Conservation (phyloP, 2,329 filamentous ascomycete genomes). For the Zasmidium citrigriseum region DNA sequence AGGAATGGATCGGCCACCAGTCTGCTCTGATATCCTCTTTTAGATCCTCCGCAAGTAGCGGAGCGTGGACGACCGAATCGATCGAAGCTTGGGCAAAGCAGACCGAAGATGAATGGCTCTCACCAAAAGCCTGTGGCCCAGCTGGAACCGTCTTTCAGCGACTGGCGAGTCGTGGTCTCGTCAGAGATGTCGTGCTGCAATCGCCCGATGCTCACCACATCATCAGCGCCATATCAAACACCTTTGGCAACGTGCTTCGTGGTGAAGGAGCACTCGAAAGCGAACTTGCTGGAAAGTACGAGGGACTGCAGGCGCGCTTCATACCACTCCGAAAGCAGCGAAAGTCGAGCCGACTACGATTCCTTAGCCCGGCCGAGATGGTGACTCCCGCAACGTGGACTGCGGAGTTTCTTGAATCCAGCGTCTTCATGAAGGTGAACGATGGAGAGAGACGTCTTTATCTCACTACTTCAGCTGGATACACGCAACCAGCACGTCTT, state of each 20-base stretch:
- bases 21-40: slow-evolving; percentile 27
- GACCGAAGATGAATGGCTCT: slow-evolving; percentile 58
- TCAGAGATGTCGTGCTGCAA: slow-evolving; percentile 63
- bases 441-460: slow-evolving; percentile 66
- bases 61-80: slow-evolving; percentile 50
- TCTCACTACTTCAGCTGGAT: slow-evolving; percentile 73
- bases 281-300: slow-evolving; percentile 47
- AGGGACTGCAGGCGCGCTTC: slow-evolving; percentile 68
- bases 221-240: slow-evolving; percentile 61
- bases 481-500: slow-evolving; percentile 63
- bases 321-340: slow-evolving; percentile 76
- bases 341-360: slow-evolving; percentile 71
- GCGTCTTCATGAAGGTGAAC: slow-evolving; percentile 71
- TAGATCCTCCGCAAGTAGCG: slow-evolving; percentile 38
- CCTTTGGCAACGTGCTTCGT: slow-evolving; percentile 57
- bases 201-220: slow-evolving; percentile 69
- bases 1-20: slow-evolving; percentile 49
- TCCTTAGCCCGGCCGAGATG: slow-evolving; percentile 71
- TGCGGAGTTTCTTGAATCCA: slow-evolving; percentile 67
- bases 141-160: slow-evolving; percentile 66
- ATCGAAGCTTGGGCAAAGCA: slow-evolving; percentile 50
- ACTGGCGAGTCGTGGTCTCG: slow-evolving; percentile 72
- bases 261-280: slow-evolving; percentile 14
- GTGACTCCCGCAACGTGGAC: slow-evolving; percentile 71
- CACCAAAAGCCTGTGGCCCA: slow-evolving; percentile 67